Evolutionary conservation across 2,329 filamentous ascomycete genomes (phyloP).

Genomic region (Periconia sp.): DNA sequence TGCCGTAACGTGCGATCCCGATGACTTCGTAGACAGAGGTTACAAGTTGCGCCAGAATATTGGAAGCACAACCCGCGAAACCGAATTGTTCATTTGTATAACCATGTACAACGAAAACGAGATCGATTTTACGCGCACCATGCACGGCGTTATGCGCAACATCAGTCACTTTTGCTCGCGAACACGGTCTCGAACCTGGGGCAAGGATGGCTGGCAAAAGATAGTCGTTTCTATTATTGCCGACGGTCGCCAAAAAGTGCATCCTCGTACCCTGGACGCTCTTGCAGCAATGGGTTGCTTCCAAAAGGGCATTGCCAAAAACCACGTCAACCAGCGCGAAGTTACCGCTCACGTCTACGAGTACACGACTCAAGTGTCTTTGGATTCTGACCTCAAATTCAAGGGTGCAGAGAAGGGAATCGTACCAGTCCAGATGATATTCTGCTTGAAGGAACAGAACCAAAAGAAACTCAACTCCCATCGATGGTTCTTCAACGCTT

Average conservation of each 20-base stretch:
- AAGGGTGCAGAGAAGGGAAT: conserved; percentile 99
- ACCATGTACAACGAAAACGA: conserved; percentile 99
- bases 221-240: conserved; percentile 97
- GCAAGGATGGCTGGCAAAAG: conserved; percentile 97
- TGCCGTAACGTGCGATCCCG: conserved; percentile 95
- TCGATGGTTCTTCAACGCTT: conserved; percentile 99
- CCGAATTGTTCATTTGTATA: conserved; percentile 92
- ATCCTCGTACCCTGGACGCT: conserved; percentile 89
- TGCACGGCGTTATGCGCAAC: conserved; percentile 99
- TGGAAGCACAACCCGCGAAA: conserved; percentile 79
- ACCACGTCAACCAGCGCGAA: conserved; percentile 92
- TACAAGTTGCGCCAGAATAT: conserved; percentile 94
- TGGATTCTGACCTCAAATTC: conserved; percentile 95
- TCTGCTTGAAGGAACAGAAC: conserved; percentile 98
- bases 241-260: conserved; percentile 90
- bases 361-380: conserved; percentile 96
- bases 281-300: conserved; percentile 97
- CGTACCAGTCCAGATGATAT: conserved; percentile 96
- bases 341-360: conserved; percentile 98
- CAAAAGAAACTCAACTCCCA: conserved; percentile 97
- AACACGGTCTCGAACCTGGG: conserved; percentile 92
- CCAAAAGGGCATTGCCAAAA: conserved; percentile 98
- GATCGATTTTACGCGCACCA: conserved; percentile 92
- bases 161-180: conserved; percentile 95
- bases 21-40: conserved; percentile 84